Evolutionary conservation across 164 flowering plant species (phyloP).

Genomic region (Vitis rotundifolia): DNA sequence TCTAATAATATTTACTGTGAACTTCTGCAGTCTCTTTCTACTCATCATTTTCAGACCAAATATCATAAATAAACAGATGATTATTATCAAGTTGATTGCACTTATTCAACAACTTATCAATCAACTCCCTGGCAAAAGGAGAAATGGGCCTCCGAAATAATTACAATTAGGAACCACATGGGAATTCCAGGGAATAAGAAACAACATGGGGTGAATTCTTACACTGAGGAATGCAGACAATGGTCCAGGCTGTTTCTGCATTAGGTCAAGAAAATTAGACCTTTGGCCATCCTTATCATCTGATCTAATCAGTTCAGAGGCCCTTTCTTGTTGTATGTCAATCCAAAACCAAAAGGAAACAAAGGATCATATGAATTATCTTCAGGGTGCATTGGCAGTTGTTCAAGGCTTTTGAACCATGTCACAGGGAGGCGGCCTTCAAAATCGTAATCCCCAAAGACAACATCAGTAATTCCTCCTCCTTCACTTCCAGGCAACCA

Average conservation of each 20-base stretch:
- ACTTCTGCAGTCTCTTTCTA: no score
- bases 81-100: no score
- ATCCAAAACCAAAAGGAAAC: conserved; percentile 76
- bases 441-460: conserved; percentile 78
- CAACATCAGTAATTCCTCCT: conserved; percentile 66
- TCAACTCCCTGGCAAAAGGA: background rate
- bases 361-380: conserved; percentile 56
- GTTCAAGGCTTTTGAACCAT: conserved; percentile 70
- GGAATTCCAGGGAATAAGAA: background rate
- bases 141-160: background rate
- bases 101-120: background rate
- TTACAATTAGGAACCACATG: background rate
- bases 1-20: background rate
- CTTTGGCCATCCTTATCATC: background rate
- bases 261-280: background rate
- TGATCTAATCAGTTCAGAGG: background rate
- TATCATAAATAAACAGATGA: background rate
- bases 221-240: background rate
- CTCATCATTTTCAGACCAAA: no score
- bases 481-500: conserved; percentile 93
- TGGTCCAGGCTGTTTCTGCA: no score
- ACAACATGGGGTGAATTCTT: background rate
- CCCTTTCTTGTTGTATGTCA: conserved; percentile 30
- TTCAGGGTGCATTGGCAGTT: conserved; percentile 62
- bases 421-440: conserved; percentile 64